Evolutionary conservation across 768 basidiomycete species (phyloP).

Genomic region (Gymnopilus dilepis): DNA sequence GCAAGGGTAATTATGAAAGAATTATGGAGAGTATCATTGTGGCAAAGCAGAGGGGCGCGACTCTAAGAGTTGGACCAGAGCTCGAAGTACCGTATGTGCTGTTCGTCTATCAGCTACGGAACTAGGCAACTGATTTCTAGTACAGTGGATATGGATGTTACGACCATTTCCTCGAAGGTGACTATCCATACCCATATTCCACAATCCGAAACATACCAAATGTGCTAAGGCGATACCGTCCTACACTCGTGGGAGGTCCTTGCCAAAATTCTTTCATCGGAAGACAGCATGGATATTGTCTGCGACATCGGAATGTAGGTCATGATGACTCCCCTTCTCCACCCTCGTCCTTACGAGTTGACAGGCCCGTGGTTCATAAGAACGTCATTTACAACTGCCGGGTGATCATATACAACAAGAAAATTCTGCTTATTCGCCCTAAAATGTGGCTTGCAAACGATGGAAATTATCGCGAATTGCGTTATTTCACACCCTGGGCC

Average conservation of each 20-base stretch:
- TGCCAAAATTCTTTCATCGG: slow-evolving; percentile 84
- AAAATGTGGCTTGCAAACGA: slow-evolving; percentile 99
- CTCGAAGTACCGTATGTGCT: slow-evolving; percentile 85
- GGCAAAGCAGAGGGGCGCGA: slow-evolving; percentile 88
- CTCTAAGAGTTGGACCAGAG: slow-evolving; percentile 93
- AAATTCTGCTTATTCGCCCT: slow-evolving; percentile 93
- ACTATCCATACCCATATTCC: background rate
- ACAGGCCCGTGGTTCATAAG: slow-evolving; percentile 96
- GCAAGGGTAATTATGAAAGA: slow-evolving; percentile 89
- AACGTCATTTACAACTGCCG: slow-evolving; percentile 98
- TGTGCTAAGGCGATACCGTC: slow-evolving; percentile 83
- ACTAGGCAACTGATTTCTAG: background rate
- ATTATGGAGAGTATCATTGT: slow-evolving; percentile 87
- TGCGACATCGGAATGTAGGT: slow-evolving; percentile 96
- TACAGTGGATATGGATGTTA: slow-evolving; percentile 93
- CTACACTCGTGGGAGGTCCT: slow-evolving; percentile 98
- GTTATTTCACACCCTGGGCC: slow-evolving; percentile 95
- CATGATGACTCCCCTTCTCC: too few species aligned
- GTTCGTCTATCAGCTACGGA: background rate
- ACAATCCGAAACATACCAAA: background rate
- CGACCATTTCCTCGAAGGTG: slow-evolving; percentile 97
- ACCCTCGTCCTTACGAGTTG: background rate
- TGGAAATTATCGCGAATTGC: slow-evolving; percentile 91
- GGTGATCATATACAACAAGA: slow-evolving; percentile 81
- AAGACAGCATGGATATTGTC: slow-evolving; percentile 82